Evolutionary conservation across 2,329 filamentous ascomycete species (phyloP), one percentile per base, ranked within the genome.

Genomic region (Aphanoascus verrucosus): DNA sequence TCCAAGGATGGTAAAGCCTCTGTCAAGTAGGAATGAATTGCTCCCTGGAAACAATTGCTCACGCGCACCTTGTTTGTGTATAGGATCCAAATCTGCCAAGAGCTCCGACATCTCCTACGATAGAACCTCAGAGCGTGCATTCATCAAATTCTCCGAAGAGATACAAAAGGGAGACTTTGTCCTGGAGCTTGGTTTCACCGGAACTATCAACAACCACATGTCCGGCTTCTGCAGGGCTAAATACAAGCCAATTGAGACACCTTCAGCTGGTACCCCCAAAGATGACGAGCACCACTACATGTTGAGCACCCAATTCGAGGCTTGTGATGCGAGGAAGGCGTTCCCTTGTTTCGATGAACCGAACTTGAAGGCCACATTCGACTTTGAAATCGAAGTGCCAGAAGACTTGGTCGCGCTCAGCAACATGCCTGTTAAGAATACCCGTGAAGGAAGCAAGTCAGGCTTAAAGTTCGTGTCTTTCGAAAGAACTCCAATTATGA

Each of bases 341-440:
- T 96, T 98, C 72, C 93, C 93, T 46, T 98, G 93, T 74, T 97
- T 97, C 65, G 93, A 98, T 66, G 93, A 98, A 74, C 93, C 93
- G 41, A 95, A 94, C 64, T 79, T 97, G 59, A 98, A 98, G 74
- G 88, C 93, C 9, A 91, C 89, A 1, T 97, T 96, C 65, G 90
- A 96, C 69, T 86, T 98, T 56, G 80, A 89, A 64, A 85, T 98
- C 58, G 91, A 97, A 73, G 80, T 96, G 45, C 91, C 93, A 14
- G 83, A 85, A 45, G 88, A 91, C 60, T 85, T 93, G 69, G 84
- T 88, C 40, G 93, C 89, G 12, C 76, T 97, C 44, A 94, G 88
- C 74, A 97, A 97, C 73, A 97, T 96, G 91, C 89, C 88, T 2
- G 83, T 89, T 68, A 91, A 89, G 75, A 77, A 78, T 49, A 80